phyloP scores from a whole-genome alignment of 352 stramenopile genomes.

The Globisporangium barbulae region DNA sequence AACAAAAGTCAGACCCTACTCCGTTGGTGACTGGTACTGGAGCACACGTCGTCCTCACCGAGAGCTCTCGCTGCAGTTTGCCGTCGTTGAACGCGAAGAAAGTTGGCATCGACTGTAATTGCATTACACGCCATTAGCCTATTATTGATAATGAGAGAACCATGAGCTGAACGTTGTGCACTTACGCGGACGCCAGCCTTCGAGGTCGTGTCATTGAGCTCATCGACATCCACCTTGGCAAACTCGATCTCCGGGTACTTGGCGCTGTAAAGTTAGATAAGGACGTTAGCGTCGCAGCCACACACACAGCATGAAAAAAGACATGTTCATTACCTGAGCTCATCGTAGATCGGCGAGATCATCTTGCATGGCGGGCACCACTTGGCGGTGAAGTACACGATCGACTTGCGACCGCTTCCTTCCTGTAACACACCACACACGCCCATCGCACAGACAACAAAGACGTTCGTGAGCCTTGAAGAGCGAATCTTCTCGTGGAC shows the following conservation, averaged over 20 bases:
- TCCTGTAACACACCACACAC: constrained; percentile 27
- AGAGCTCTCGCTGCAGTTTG: constrained; percentile 73
- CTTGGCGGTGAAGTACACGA: constrained; percentile 89
- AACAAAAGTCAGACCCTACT: background rate
- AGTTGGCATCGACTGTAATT: constrained; percentile 78
- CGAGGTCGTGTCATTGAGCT: constrained; percentile 73
- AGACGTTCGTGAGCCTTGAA: background rate
- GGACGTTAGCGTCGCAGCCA: background rate
- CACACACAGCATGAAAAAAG: background rate
- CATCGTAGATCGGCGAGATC: constrained; percentile 85
- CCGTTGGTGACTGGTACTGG: too few species aligned
- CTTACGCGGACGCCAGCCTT: constrained; percentile 80
- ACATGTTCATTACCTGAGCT: constrained; percentile 52
- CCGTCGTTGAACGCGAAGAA: constrained; percentile 85
- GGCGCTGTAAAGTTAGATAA: constrained; percentile 24
- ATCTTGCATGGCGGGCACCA: constrained; percentile 92
- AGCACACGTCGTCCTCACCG: constrained; percentile 30
- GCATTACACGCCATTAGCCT: constrained; percentile 8
- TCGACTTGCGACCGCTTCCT: constrained; percentile 58
- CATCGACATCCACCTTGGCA: constrained; percentile 84
- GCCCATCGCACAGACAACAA: background rate
- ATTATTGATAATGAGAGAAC: background rate
- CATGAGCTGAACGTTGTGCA: background rate
- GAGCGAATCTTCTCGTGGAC: background rate
- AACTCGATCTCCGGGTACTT: constrained; percentile 72